These are phyloP conservation scores for Cantharellus cinnabarinus DNA, from an alignment of 768 basidiomycete species.

Conservation along the genomic window DNA sequence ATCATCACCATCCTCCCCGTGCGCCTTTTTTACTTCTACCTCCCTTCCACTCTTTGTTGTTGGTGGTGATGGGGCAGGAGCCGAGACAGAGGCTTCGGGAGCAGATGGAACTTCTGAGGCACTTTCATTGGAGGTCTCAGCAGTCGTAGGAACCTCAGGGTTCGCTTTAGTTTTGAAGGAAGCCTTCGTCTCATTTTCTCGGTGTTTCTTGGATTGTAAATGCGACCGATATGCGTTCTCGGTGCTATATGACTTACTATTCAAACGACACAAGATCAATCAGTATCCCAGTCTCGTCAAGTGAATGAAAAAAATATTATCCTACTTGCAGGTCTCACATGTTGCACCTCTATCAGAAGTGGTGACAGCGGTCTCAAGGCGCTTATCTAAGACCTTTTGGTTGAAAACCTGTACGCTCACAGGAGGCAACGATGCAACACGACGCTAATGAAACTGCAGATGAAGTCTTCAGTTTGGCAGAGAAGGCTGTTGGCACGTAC, in stretches of 20 bases:
- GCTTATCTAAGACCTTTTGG: constrained; percentile 67
- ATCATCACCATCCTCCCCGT: constrained; percentile 10
- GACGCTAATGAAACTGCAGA: constrained; percentile 24
- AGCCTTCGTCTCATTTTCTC: constrained; percentile 45
- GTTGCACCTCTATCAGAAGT: constrained; percentile 35
- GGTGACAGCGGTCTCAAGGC: constrained; percentile 51
- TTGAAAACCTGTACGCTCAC: constrained; percentile 62
- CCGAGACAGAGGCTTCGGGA: not conserved
- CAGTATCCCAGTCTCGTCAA: not conserved
- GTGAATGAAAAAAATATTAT: constrained; percentile 7
- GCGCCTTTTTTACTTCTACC: not conserved
- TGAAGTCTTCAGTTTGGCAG: not conserved
- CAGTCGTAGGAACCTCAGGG: not conserved
- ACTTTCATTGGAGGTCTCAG: not conserved
- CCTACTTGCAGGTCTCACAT: constrained; percentile 75
- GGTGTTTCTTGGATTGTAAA: constrained; percentile 74
- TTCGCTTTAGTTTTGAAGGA: constrained; percentile 12
- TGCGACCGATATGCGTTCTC: constrained; percentile 83
- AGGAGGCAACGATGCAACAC: constrained; percentile 76
- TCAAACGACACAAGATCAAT: not conserved
- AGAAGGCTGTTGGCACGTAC: constrained; percentile 9
- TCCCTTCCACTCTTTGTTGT: not conserved
- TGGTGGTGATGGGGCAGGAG: not conserved
- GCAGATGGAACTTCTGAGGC: constrained; percentile 2
- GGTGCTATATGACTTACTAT: constrained; percentile 72